Evolutionary conservation across 208 protist species (phyloP), one percentile per base, ranked within the genome.

Genomic region (Trypanosoma lewisi): DNA sequence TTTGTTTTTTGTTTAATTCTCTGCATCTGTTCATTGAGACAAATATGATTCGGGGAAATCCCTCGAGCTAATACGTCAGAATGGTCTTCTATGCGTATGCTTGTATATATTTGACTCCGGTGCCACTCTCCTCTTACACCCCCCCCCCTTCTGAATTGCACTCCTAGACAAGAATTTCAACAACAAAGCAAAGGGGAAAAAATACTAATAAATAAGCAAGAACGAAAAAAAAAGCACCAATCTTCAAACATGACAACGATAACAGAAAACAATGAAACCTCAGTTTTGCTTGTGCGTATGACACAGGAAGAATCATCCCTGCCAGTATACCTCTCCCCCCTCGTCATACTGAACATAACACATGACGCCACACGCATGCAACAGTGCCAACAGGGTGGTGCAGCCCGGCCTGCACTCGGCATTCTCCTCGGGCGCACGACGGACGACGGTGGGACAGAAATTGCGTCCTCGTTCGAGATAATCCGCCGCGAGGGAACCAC

Each of bases 261-360:
- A 30, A 11, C 37, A 23, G 39, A 4, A 12, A 52, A 28, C 4
- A 52, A 17, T 64, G 59, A 41, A 21, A 0, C 1, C 2, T 11
- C 16, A 27, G 74, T 30, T 50, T 41, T 41, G 30, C 53, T 41
- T 31, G 55, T 19, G 39, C 66, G 41, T 12, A 65, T 70, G 61
- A 14, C 16, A 12, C 0, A 51, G 16, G 69, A 56, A 4, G 59
- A 64, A 6, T 36, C 74, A 44, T 14, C 30, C 16, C n/a, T 63
- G 23, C 33, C 59, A 8, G 47, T 91, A 9, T 39, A 48, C 31
- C 52, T 93, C 21, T 82, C 87, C 25, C 87, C 87, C 17, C 30
- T 87, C 12, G 83, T 93, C n/a, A 55, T 93, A 27, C 66, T 93
- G 12, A 89, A 74, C 64, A 68, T 91, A 47, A 78, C 73, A 28